A percentile compares a stretch with the other conserved stretches of the same genome.
These are phyloP conservation scores for Mortierella sp. DNA, from an alignment of 371 early-diverging fungal species.

Conservation along the genomic window DNA sequence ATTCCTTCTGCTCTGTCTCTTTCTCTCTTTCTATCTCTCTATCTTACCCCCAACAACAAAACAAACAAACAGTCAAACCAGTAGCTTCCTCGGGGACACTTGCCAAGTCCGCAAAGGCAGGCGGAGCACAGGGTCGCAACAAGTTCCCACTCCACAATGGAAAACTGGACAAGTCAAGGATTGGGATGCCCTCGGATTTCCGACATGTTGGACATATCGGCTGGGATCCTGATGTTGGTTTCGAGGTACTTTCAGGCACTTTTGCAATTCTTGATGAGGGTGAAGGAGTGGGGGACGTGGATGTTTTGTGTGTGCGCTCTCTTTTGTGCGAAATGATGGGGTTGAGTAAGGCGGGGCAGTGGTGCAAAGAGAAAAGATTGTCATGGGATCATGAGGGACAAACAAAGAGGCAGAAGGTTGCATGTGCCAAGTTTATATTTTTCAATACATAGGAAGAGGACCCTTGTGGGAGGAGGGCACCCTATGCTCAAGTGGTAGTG, in stretches of 20 bases:
- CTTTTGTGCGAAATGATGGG: not conserved
- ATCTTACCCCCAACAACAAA: not conserved
- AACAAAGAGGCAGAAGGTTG: not conserved
- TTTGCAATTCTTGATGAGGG: too few relatives aligned
- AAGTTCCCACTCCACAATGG: constrained; percentile 45
- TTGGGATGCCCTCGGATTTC: constrained; percentile 84
- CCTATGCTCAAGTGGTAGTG: constrained; percentile 6
- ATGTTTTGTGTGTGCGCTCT: not conserved
- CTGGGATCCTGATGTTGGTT: constrained; percentile 85
- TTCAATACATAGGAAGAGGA: not conserved
- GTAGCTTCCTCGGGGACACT: constrained; percentile 42
- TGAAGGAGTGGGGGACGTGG: too few relatives aligned
- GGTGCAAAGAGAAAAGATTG: not conserved
- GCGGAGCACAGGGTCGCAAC: constrained; percentile 28
- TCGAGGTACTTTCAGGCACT: constrained; percentile 63
- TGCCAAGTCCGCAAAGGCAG: constrained; percentile 42
- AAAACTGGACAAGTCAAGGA: constrained; percentile 80
- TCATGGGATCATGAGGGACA: constrained; percentile 11
- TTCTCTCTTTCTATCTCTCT: not conserved
- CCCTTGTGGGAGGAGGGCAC: not conserved
- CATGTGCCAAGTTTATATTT: not conserved
- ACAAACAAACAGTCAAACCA: constrained; percentile 35
- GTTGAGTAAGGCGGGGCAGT: not conserved
- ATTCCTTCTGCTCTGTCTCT: too few relatives aligned
- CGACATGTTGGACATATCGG: constrained; percentile 89